Evolutionary conservation across 345 rosid genomes (phyloP).

Genomic region (Boechera divaricarpa): DNA sequence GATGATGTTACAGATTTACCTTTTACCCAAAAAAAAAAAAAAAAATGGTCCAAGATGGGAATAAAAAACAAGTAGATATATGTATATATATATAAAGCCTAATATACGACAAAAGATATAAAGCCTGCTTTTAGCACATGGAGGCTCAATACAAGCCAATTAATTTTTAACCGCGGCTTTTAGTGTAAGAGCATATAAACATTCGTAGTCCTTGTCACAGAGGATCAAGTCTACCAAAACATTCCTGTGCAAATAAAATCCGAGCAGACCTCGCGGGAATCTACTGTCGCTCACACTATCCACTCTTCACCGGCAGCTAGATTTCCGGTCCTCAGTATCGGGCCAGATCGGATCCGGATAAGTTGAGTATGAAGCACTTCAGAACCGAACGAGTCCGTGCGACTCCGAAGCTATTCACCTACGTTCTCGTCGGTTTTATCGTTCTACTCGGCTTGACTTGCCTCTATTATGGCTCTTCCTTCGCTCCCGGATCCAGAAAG

Average conservation of each 20-base stretch:
- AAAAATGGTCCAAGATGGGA: not conserved
- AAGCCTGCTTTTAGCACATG: no score
- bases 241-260: constrained; percentile 38
- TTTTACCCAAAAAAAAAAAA: no score
- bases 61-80: not conserved
- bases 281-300: constrained; percentile 43
- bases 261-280: constrained; percentile 45
- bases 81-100: not conserved
- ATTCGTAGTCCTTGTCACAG: constrained; percentile 22
- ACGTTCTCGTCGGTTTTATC: constrained; percentile 62
- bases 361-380: constrained; percentile 54
- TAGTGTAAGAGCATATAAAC: not conserved
- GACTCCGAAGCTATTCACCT: constrained; percentile 60
- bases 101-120: not conserved
- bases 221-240: constrained; percentile 4
- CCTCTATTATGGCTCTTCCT: constrained; percentile 72
- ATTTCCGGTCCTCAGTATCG: constrained; percentile 27
- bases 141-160: constrained; percentile 15
- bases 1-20: no score
- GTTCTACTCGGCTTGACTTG: constrained; percentile 69
- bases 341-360: constrained; percentile 44
- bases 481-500: constrained; percentile 72
- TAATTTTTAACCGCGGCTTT: not conserved
- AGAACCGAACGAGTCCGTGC: constrained; percentile 52
- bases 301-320: constrained; percentile 33